A percentile compares a stretch with the other conserved stretches of the same genome.
phyloP scores from a whole-genome alignment of 495 filamentous ascomycete species.

The Penicillium crystallinum region DNA sequence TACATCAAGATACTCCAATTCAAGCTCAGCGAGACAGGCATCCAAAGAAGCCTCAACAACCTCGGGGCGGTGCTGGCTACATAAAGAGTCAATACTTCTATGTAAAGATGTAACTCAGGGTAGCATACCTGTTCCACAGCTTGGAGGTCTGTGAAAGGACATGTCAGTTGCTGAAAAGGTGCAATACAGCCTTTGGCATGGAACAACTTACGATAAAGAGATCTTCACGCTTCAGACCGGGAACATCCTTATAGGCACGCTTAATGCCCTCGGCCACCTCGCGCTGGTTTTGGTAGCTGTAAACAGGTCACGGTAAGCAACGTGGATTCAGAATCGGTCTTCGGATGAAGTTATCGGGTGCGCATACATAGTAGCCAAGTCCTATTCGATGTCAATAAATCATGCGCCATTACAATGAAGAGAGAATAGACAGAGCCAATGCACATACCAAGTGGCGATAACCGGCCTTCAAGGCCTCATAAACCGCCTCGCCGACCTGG shows the following conservation, averaged over 20 bases:
- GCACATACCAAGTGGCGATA: slow-evolving; percentile 50
- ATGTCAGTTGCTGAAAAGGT: background rate
- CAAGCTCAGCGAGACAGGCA: slow-evolving; percentile 43
- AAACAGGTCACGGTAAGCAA: slow-evolving; percentile 41
- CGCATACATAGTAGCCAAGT: slow-evolving; percentile 43
- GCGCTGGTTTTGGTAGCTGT: slow-evolving; percentile 46
- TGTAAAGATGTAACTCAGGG: background rate
- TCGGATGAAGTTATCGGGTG: background rate
- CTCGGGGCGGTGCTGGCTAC: slow-evolving; percentile 42
- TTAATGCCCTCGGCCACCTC: slow-evolving; percentile 45
- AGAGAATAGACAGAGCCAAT: background rate
- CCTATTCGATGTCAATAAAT: slow-evolving; percentile 25
- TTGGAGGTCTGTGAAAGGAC: slow-evolving; percentile 39
- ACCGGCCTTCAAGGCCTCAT: slow-evolving; percentile 48
- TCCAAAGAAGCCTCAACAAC: slow-evolving; percentile 43
- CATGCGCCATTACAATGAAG: background rate
- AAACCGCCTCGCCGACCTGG: slow-evolving; percentile 50
- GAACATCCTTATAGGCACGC: slow-evolving; percentile 41
- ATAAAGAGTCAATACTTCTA: background rate
- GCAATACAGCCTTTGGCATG: background rate
- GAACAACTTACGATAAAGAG: slow-evolving; percentile 39
- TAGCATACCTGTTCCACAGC: slow-evolving; percentile 37
- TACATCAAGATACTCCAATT: slow-evolving; percentile 47
- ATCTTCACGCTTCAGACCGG: slow-evolving; percentile 47
- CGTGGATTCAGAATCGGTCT: background rate